Conservation (phyloP, 2,329 filamentous ascomycete species). For the Clonostachys sp. region DNA sequence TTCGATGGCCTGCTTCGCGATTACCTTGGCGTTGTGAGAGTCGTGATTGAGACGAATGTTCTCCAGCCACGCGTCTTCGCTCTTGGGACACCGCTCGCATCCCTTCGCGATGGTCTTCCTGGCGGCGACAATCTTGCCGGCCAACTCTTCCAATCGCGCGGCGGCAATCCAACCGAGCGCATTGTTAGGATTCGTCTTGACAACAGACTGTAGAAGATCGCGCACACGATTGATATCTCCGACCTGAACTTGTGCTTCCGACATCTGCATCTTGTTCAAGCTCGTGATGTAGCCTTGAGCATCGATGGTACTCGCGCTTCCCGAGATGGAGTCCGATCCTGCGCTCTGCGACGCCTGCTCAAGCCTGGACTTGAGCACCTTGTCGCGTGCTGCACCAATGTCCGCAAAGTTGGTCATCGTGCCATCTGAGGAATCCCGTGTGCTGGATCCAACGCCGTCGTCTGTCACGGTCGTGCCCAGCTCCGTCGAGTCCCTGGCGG, state of each 20-base stretch:
- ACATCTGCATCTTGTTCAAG: slow-evolving; percentile 74
- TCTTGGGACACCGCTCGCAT: slow-evolving; percentile 87
- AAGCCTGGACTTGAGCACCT: slow-evolving; percentile 88
- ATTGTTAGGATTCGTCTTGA: slow-evolving; percentile 94
- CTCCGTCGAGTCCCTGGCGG: slow-evolving; percentile 74
- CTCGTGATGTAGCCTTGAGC: slow-evolving; percentile 95
- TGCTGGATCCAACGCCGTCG: slow-evolving; percentile 52
- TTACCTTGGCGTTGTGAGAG: slow-evolving; percentile 88
- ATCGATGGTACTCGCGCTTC: slow-evolving; percentile 87
- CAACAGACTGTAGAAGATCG: slow-evolving; percentile 89
- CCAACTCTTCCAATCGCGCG: slow-evolving; percentile 85
- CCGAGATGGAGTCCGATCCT: slow-evolving; percentile 59
- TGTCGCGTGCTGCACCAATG: slow-evolving; percentile 93
- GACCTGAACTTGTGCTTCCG: slow-evolving; percentile 76
- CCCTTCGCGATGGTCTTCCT: slow-evolving; percentile 84
- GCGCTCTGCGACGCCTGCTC: slow-evolving; percentile 79
- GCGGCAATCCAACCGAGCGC: slow-evolving; percentile 95
- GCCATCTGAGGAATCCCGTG: slow-evolving; percentile 59
- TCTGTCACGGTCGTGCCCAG: slow-evolving; percentile 86
- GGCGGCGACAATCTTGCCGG: slow-evolving; percentile 85
- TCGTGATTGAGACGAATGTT: slow-evolving; percentile 86
- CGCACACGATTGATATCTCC: slow-evolving; percentile 94
- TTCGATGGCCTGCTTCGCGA: slow-evolving; percentile 89
- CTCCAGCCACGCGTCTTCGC: slow-evolving; percentile 93
- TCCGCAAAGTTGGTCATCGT: slow-evolving; percentile 98